Base-by-base conservation (phyloP, 176 grass and related monocot species). In the Typha latifolia region DNA sequence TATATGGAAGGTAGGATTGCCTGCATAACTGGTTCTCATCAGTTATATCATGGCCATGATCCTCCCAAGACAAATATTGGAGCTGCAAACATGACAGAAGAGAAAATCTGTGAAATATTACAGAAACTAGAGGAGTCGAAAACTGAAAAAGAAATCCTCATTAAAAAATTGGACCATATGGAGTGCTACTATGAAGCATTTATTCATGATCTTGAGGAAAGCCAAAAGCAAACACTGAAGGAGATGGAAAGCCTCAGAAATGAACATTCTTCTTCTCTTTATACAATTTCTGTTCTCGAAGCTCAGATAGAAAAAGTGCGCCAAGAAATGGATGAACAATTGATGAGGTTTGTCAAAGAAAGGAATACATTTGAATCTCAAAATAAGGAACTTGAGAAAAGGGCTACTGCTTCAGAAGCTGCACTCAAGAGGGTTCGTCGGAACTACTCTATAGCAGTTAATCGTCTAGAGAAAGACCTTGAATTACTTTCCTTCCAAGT, bases 401-500 rank as follows among this genome's bases (percentile, higher is more conserved):
- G 86, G 68, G 81, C 94, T 73, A 67, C 81, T 80, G 81, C 84
- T 71, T 93, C 86, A 14, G 94, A 99, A 85, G 86, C 80, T 73
- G 69, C 81, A 74, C 81, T 99, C 59, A 93, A 87, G 47, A 84
- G 89, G 73, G 94, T 99, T 72, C 86, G 89, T 31, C 72, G 79
- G 76, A 93, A 87, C 76, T 93, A 93, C 81, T 92, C 89, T 67
- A 74, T 72, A 13, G 89, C 89, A 56, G 85, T 99, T 70, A 87
- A 85, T 67, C 83, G 84, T 51, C 80, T 99, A 66, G 89, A 99
- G 73, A 99, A 99, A 79, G 94, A 99, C 62, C 83, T 99, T 69
- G 83, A 93, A 63, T 80, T 99, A 74, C 81, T 99, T 48, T 99
- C 89, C 34, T 90, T 90, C 79, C 94, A 99, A 81, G 94, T 99